These are phyloP conservation scores for Coleophoma crateriformis DNA, from an alignment of 2,329 filamentous ascomycete species.

Conservation along the genomic window DNA sequence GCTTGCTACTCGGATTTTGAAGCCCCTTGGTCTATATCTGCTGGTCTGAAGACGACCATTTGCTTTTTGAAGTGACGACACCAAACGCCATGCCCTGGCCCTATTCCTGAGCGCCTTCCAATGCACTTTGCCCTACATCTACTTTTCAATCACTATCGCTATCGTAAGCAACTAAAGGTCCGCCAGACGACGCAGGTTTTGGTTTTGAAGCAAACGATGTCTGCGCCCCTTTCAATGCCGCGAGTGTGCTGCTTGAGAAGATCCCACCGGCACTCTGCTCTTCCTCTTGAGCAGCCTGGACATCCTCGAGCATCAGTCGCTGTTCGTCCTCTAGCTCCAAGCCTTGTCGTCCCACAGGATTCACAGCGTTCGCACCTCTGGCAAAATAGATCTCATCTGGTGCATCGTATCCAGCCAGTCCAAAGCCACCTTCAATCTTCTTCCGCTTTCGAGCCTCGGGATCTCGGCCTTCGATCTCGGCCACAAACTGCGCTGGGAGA, in stretches of 20 bases:
- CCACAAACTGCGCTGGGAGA: conserved; percentile 83
- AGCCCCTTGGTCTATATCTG: no score
- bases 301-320: conserved; percentile 46
- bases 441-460: conserved; percentile 82
- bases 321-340: conserved; percentile 61
- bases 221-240: conserved; percentile 61
- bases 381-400: conserved; percentile 94
- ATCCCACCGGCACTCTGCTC: conserved; percentile 53
- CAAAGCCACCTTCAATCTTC: conserved; percentile 85
- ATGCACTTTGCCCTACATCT: no score
- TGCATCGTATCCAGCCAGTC: conserved; percentile 71
- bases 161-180: conserved; percentile 81
- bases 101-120: no score
- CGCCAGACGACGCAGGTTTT: conserved; percentile 49
- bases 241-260: conserved; percentile 75
- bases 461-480: conserved; percentile 88
- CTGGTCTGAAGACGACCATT: no score
- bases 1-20: no score
- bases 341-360: conserved; percentile 50
- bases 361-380: conserved; percentile 64
- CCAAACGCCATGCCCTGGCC: no score
- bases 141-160: conserved; percentile 68
- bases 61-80: no score
- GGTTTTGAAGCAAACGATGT: conserved; percentile 43
- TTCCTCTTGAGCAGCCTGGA: conserved; percentile 29